A percentile compares a stretch with the other conserved stretches of the same genome.
These are phyloP conservation scores for Leucocoprinus sp. DNA, from an alignment of 768 basidiomycete species.

Conservation along the genomic window DNA sequence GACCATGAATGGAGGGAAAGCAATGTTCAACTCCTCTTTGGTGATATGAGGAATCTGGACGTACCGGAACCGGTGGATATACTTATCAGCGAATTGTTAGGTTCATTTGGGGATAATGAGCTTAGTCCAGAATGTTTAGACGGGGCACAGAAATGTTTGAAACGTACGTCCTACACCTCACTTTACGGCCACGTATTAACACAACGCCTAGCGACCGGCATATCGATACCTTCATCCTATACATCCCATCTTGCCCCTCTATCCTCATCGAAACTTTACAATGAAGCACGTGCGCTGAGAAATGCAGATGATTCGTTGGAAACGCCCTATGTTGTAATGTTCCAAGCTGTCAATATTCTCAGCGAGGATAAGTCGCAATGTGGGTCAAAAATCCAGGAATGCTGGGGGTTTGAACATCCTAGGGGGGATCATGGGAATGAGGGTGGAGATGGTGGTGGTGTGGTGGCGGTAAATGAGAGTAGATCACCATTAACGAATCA, in stretches of 20 bases:
- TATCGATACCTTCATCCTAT: conserved; percentile 95
- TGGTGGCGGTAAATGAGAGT: too few relatives aligned
- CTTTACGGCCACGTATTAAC: background rate
- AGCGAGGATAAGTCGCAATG: conserved; percentile 75
- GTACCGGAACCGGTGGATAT: conserved; percentile 89
- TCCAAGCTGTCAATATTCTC: conserved; percentile 85
- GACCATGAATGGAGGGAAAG: conserved; percentile 78
- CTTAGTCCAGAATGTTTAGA: conserved; percentile 97
- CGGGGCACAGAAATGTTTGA: conserved; percentile 88
- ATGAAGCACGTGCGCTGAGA: conserved; percentile 62
- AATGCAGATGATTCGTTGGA: conserved; percentile 64
- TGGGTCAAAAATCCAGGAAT: conserved; percentile 83
- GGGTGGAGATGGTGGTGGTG: too few relatives aligned
- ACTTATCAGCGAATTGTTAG: conserved; percentile 89
- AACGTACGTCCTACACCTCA: conserved; percentile 45
- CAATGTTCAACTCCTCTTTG: conserved; percentile 75
- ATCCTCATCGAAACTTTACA: conserved; percentile 88
- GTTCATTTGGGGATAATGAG: conserved; percentile 98
- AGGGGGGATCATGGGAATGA: conserved; percentile 65
- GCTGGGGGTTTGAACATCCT: conserved; percentile 98
- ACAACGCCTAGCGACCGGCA: conserved; percentile 61
- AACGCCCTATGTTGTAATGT: conserved; percentile 99
- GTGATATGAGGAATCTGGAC: conserved; percentile 85
- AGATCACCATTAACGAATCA: conserved; percentile 76
- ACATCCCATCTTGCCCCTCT: conserved; percentile 91